phyloP scores from a whole-genome alignment of 805 yeast species.

The Yamadazyma akitaensis region DNA sequence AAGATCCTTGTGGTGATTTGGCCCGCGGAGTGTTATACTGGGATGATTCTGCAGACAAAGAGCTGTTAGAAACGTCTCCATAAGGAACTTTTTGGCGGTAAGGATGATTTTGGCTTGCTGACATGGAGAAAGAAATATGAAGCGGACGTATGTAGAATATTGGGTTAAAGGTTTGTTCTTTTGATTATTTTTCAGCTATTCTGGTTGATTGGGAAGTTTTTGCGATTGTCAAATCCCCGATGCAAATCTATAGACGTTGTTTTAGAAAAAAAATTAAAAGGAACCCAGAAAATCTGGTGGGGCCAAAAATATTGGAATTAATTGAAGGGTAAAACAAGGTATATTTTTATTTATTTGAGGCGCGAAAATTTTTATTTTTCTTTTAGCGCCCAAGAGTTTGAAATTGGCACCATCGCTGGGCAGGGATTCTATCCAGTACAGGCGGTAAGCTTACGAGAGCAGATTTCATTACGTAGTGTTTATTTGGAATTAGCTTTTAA shows the following conservation, averaged over 20 bases:
- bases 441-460: no score
- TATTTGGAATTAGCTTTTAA: no score
- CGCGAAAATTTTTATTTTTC: conserved; percentile 1
- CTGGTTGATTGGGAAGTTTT: neutral
- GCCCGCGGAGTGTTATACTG: conserved; percentile 8
- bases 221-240: neutral
- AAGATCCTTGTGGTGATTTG: conserved; percentile 1
- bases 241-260: no score
- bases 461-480: no score
- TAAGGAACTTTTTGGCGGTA: conserved; percentile 24
- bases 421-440: neutral
- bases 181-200: no score
- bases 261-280: no score
- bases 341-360: neutral
- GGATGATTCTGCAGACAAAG: conserved; percentile 8
- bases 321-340: neutral
- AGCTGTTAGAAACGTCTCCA: neutral
- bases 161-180: neutral
- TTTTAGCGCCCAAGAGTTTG: neutral
- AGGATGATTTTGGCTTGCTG: conserved; percentile 18
- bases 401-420: neutral
- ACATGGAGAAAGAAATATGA: no score
- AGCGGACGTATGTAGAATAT: neutral
- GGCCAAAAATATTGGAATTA: no score
- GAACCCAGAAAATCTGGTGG: neutral